Base-by-base conservation (phyloP, 176 grass and related monocot genomes). In the Carex kokanica region DNA sequence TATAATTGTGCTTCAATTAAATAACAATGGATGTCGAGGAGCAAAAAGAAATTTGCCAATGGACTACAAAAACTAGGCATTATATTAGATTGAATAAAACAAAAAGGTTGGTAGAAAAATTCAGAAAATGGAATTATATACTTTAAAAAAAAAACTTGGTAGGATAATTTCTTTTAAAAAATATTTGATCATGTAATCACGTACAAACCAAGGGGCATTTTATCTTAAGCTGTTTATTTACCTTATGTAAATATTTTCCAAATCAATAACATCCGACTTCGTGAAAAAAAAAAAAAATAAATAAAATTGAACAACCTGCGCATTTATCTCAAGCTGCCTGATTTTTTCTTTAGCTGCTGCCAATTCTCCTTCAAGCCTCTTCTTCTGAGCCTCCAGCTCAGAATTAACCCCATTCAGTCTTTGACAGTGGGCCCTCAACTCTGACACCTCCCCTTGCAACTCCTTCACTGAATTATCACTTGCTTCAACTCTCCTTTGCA, bases 401-500 rank as follows among this genome's bases (percentile, higher is more conserved):
- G 65, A 56, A 81, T 88, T 85, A 27, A 73, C 6, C 43, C 54
- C 83, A 64, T 43, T 60, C 62, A 88, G 52, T 80, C 61, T 85
- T 36, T 88, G 77, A 34, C 83, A 36, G 75, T 85, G 64, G 41
- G 38, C 27, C 71, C 25, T 73, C 38, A 85, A 72, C 32, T 79
- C 75, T 79, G 71, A 51, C 54, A 88, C 77, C 65, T 88, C 87
- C 10, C 55, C 15, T 55, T 74, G 83, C 34, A 84, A 85, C 6
- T 88, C 83, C 57, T 79, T 75, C 43, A 81, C 54, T 80, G 71
- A 62, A 52, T 40, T 82, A 43, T 85, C 87, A 54, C 83, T 65
- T 79, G 58, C 65, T n/a, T 85, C 87, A 81, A 85, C 41, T 72
- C 64, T 88, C 36, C 43, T 88, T 80, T 85, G 64, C 82, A 85